These are phyloP conservation scores for Globisporangium cederbergense DNA, from an alignment of 352 stramenopile genomes.

Conservation along the genomic window DNA sequence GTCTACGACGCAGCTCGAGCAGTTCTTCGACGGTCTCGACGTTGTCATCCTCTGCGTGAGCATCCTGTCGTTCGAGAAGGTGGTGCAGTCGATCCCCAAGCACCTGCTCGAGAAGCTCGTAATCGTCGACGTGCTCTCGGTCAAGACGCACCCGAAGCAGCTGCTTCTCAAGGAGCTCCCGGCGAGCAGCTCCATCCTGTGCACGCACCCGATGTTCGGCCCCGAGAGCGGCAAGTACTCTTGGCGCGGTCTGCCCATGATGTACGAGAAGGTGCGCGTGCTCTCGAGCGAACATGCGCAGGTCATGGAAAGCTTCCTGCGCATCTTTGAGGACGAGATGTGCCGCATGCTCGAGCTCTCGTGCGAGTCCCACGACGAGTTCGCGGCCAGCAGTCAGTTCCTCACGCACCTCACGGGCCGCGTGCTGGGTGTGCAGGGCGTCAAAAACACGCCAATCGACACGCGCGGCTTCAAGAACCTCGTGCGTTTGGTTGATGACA, in stretches of 20 bases:
- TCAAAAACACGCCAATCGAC: conserved; percentile 92
- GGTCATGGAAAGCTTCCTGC: conserved; percentile 89
- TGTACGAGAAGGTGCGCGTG: conserved; percentile 94
- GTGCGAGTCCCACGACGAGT: conserved; percentile 95
- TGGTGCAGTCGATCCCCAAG: conserved; percentile 58
- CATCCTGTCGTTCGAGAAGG: conserved; percentile 75
- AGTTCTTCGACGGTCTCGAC: conserved; percentile 92
- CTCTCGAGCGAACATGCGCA: conserved; percentile 46
- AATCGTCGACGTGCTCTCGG: conserved; percentile 96
- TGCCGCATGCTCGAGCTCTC: conserved; percentile 97
- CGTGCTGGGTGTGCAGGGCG: conserved; percentile 90
- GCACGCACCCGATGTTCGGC: conserved; percentile 98
- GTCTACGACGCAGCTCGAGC: conserved; percentile 61
- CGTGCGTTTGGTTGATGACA: conserved; percentile 95
- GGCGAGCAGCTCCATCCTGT: conserved; percentile 90
- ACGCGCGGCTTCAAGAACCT: conserved; percentile 97
- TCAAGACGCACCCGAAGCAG: conserved; percentile 97
- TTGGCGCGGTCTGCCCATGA: conserved; percentile 94
- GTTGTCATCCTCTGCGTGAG: conserved; percentile 92
- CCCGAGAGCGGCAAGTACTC: conserved; percentile 94
- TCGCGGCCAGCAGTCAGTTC: conserved; percentile 97
- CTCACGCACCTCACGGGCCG: conserved; percentile 97
- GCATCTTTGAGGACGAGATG: conserved; percentile 95
- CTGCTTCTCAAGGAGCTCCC: conserved; percentile 91
- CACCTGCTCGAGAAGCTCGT: conserved; percentile 84